Base-by-base conservation (phyloP, 2,329 filamentous ascomycete species). In the Sporothrix pseudoabietina region DNA sequence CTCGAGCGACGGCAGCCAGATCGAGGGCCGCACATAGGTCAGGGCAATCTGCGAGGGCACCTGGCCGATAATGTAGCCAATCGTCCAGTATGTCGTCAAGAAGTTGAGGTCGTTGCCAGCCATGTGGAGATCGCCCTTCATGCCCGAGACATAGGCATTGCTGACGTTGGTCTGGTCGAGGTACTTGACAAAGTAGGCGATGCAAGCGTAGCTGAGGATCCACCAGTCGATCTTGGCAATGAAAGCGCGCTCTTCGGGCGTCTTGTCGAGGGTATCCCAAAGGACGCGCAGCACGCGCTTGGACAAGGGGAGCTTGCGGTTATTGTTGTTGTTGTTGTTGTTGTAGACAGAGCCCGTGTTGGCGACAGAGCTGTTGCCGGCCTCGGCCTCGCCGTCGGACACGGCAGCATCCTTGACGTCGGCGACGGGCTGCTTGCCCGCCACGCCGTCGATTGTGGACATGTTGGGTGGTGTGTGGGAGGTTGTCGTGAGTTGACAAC, bases 61-160 rank as follows among this genome's bases (percentile, higher is more conserved):
- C 47, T 83, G 79, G 0, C 82, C 81, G 79, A 90, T 81, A 0
- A 88, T 85, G 75, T 91, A 91, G 9, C 89, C 88, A 0, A 87
- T 84, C 0, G 86, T 89, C 83, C 88, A 90, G 49, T 83, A 85
- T 0, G 87, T 85, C 66, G 78, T 79, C 71, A 83, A 78, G 71
- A 87, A 85, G 26, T 74, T 69, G 44, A 89, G 81, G 72, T 90
- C 81, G 75, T 89, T 89, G 1, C 83, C 82, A 63, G 85, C 84
- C 26, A 89, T 79, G 1, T 80, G 77, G 0, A 89, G 79, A 71
- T 88, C 87, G 76, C 87, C 85, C 77, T 87, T 84, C 85, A 82
- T 82, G 4, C 81, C 81, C 0, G 78, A 82, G 0, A 84, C 82
- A 47, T 80, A 84, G 4, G 83, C 83, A 77, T 83, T 84, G 69